phyloP scores from a whole-genome alignment of 768 basidiomycete genomes.

The Boletus huronensis region DNA sequence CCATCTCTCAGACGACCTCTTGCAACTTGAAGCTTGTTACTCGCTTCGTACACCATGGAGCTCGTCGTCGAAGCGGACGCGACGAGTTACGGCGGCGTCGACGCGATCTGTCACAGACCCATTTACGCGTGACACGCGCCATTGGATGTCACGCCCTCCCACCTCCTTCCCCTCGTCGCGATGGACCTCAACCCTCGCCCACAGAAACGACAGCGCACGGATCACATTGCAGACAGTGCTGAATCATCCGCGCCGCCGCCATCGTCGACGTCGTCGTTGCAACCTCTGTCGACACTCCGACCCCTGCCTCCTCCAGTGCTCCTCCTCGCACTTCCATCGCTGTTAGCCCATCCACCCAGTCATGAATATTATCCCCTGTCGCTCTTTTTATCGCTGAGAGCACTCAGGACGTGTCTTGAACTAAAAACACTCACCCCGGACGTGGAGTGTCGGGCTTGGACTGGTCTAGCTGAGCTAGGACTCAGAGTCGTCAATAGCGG shows the following conservation, averaged over 20 bases:
- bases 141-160: slow-evolving; percentile 11
- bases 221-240: not conserved
- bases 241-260: not conserved
- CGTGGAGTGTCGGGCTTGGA: slow-evolving; percentile 70
- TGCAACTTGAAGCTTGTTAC: not conserved
- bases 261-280: not conserved
- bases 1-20: not conserved
- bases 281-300: slow-evolving; percentile 16
- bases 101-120: slow-evolving; percentile 31
- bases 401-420: slow-evolving; percentile 54
- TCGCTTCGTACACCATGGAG: not conserved
- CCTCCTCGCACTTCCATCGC: slow-evolving; percentile 56
- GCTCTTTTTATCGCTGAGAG: slow-evolving; percentile 51
- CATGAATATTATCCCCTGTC: slow-evolving; percentile 54
- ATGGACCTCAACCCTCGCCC: slow-evolving; percentile 35
- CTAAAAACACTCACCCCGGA: slow-evolving; percentile 49
- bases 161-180: slow-evolving; percentile 1
- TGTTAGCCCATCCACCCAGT: slow-evolving; percentile 63
- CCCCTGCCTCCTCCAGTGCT: slow-evolving; percentile 44
- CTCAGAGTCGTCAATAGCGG: slow-evolving; percentile 52
- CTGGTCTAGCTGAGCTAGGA: slow-evolving; percentile 65
- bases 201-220: slow-evolving; percentile 33
- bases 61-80: not conserved
- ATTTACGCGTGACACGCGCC: slow-evolving; percentile 29
- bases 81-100: not conserved